phyloP scores from a whole-genome alignment of 257 asterid species.

The Agastache rugosa region DNA sequence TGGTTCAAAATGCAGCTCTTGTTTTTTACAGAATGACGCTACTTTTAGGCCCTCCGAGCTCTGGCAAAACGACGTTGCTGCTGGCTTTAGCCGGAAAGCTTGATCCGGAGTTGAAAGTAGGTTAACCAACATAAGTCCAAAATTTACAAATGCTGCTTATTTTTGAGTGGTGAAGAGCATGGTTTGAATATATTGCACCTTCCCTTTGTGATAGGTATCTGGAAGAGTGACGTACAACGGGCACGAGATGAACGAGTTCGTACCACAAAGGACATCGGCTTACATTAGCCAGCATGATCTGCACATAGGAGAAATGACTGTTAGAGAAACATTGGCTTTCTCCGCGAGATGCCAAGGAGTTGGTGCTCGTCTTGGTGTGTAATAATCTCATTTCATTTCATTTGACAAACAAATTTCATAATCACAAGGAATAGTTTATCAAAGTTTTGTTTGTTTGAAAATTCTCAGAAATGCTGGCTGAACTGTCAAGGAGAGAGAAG shows the following conservation, averaged over 20 bases:
- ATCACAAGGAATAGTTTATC: not conserved
- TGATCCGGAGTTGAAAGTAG: slow-evolving; percentile 65
- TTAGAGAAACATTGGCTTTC: slow-evolving; percentile 87
- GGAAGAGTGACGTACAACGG: slow-evolving; percentile 88
- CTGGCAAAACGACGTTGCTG: slow-evolving; percentile 88
- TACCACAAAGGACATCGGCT: slow-evolving; percentile 86
- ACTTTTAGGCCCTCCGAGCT: slow-evolving; percentile 91
- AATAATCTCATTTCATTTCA: not conserved
- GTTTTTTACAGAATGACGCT: slow-evolving; percentile 65
- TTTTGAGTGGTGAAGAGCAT: not conserved
- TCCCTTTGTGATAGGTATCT: slow-evolving; percentile 48
- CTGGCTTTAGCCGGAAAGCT: slow-evolving; percentile 93
- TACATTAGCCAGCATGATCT: slow-evolving; percentile 90
- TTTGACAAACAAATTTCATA: no score
- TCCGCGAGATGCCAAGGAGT: slow-evolving; percentile 97
- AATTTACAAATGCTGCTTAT: not conserved
- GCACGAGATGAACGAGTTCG: slow-evolving; percentile 72
- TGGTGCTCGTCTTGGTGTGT: slow-evolving; percentile 77
- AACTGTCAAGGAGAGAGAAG: slow-evolving; percentile 87
- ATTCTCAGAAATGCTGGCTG: slow-evolving; percentile 70
- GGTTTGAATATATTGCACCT: not conserved
- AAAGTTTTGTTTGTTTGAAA: not conserved
- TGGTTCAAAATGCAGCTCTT: slow-evolving; percentile 15
- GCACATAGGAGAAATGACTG: slow-evolving; percentile 88
- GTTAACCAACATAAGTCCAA: slow-evolving; percentile 16